Base-by-base conservation (phyloP, 257 asterid genomes). In the Coffea eugenioides region DNA sequence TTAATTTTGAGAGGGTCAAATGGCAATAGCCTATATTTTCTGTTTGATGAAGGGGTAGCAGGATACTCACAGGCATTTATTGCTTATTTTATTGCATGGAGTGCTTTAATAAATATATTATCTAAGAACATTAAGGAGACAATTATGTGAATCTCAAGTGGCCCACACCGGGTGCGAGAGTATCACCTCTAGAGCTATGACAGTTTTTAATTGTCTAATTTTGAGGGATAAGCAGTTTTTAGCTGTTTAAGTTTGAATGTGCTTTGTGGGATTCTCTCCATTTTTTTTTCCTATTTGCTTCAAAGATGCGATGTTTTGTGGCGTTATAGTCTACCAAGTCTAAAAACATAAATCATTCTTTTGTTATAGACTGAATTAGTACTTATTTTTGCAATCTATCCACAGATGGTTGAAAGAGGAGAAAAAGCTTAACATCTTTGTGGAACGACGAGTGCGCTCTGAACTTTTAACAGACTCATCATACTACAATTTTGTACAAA, bases 331-430 rank as follows among this genome's bases (percentile, higher is more conserved):
- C 52, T 46, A 13, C 70, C 62, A 57, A 51, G 48, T 75, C 52
- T 64, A n/a, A 12, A 23, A 69, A 39, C n/a, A 7, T 73, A 8
- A 1, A n/a, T 74, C 77, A 34, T 34, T 74, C 31, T 74, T 31
- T 20, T 51, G 31, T 67, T 81, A 65, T 45, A 21, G 41, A 13
- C 45, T n/a, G 18, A 18, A 39, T 56, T 73, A 10, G 25, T 43
- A 11, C 27, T 71, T 52, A 48, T 77, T 70, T 57, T 34, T 61
- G 59, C 79, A 54, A 18, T 79, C 80, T 62, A 76, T 75, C 71
- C 73, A 68, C 86, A 94, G 98, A 90, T 94, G 97, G 97, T 83
- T 94, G 86, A 91, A 88, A 80, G 97, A 92, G 87, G 86, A 90
- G 87, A 89, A 89, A 83, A 87, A 83, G 73, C 77, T 92, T 57